Evolutionary conservation across 2,329 filamentous ascomycete species (phyloP).

Genomic region (Claviceps sp.): DNA sequence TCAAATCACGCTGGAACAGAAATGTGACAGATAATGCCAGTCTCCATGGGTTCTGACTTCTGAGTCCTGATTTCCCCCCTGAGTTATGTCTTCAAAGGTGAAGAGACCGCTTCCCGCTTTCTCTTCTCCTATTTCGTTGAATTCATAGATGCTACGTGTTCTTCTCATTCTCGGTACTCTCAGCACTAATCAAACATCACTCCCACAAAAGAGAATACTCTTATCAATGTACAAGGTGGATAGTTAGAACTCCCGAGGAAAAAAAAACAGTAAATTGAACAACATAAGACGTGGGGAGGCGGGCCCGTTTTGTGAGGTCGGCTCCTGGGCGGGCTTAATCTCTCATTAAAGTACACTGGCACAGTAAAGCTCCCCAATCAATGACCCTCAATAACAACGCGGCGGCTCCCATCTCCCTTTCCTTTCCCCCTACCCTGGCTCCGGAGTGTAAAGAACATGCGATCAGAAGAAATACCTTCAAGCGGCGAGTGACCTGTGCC

Average conservation of each 20-base stretch:
- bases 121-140: background rate
- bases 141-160: background rate
- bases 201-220: background rate
- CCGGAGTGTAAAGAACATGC: conserved; percentile 10
- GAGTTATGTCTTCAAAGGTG: background rate
- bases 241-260: background rate
- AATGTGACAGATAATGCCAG: conserved; percentile 10
- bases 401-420: conserved; percentile 2
- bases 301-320: conserved; percentile 15
- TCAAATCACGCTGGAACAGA: conserved; percentile 4
- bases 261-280: conserved; percentile 13
- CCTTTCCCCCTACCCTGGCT: conserved; percentile 8
- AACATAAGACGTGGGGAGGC: background rate
- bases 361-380: conserved; percentile 7
- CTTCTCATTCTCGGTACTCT: background rate
- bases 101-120: background rate
- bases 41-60: background rate
- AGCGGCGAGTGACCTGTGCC: background rate
- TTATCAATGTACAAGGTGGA: background rate
- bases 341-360: conserved; percentile 26
- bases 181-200: background rate
- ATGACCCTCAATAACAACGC: conserved; percentile 5
- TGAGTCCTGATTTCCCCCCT: background rate
- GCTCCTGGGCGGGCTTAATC: conserved; percentile 15
- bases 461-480: conserved; percentile 2